Percentiles rank a stretch among this genome's conserved stretches.
Evolutionary conservation across 2,329 filamentous ascomycete species (phyloP).

Genomic region (Neopestalotiopsis sp.): DNA sequence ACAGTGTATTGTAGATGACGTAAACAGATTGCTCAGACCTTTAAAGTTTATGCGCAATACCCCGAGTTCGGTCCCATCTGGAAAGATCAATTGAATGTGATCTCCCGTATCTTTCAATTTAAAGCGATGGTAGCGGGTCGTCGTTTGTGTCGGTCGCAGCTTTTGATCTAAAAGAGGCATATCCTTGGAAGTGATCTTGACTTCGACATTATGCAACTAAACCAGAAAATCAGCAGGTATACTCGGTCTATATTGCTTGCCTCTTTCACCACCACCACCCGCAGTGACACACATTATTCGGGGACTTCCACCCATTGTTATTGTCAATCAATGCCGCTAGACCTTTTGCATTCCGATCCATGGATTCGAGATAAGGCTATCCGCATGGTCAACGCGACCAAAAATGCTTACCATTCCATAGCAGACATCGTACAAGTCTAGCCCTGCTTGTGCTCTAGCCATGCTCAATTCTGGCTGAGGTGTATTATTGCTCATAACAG

Average conservation of each 20-base stretch:
- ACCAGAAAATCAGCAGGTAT: too few species aligned
- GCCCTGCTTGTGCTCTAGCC: background rate
- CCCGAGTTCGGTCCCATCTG: conserved; percentile 12
- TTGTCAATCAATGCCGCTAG: too few species aligned
- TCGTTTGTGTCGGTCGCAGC: background rate
- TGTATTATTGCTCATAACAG: too few species aligned
- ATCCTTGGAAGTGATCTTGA: conserved; percentile 10
- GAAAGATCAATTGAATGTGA: conserved; percentile 13
- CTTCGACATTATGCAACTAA: conserved; percentile 17
- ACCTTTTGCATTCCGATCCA: too few species aligned
- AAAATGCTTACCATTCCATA: conserved; percentile 16
- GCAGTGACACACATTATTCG: too few species aligned
- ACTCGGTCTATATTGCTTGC: too few species aligned
- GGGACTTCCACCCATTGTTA: too few species aligned
- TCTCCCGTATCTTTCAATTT: conserved; percentile 6
- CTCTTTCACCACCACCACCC: too few species aligned
- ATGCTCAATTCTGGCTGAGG: background rate
- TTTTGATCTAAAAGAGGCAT: conserved; percentile 11
- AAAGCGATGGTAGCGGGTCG: conserved; percentile 7
- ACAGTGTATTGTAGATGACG: too few species aligned
- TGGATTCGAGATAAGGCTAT: too few species aligned
- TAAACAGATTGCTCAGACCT: too few species aligned
- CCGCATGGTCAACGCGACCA: background rate
- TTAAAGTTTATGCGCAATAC: too few species aligned
- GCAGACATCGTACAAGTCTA: background rate